A percentile compares a stretch with the other conserved stretches of the same genome.
Conservation (phyloP, 1,284 basidiomycete genomes). For the Mrakiaceae sp. region DNA sequence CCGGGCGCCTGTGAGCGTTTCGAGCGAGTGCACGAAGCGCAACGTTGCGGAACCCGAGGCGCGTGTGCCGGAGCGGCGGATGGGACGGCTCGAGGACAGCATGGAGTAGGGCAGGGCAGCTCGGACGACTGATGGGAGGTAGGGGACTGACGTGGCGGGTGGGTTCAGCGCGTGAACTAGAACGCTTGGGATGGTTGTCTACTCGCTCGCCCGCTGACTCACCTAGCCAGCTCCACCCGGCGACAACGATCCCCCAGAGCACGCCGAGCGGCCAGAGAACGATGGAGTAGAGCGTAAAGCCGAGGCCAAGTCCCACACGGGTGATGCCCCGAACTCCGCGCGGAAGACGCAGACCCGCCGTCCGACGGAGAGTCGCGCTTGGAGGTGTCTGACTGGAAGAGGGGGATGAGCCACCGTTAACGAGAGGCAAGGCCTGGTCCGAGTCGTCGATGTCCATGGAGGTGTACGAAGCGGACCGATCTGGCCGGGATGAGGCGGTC, state of each 20-base stretch:
- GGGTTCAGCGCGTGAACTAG: not conserved
- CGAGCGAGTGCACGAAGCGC: conserved; percentile 29
- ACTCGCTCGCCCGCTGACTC: conserved; percentile 15
- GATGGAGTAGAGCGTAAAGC: conserved; percentile 26
- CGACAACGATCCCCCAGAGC: conserved; percentile 26
- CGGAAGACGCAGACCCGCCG: not conserved
- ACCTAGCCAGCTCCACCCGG: conserved; percentile 35
- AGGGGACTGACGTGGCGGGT: conserved; percentile 22
- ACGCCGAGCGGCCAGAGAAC: conserved; percentile 28
- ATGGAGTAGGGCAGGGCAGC: not conserved
- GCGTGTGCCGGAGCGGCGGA: conserved; percentile 13
- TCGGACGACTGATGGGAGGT: not conserved
- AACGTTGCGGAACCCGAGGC: conserved; percentile 2
- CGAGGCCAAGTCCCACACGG: conserved; percentile 20
- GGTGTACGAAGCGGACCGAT: not conserved
- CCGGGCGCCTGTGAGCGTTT: conserved; percentile 23
- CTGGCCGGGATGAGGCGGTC: not conserved
- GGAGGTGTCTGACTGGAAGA: not conserved
- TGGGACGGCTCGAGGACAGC: not conserved
- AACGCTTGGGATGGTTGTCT: not conserved
- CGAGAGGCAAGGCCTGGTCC: not conserved
- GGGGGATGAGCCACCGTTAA: not conserved
- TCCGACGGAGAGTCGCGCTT: not conserved
- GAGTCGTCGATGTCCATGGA: conserved; percentile 13
- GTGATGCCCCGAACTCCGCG: conserved; percentile 10